phyloP scores from a whole-genome alignment of 164 flowering plant species.

The Warburgia ugandensis region DNA sequence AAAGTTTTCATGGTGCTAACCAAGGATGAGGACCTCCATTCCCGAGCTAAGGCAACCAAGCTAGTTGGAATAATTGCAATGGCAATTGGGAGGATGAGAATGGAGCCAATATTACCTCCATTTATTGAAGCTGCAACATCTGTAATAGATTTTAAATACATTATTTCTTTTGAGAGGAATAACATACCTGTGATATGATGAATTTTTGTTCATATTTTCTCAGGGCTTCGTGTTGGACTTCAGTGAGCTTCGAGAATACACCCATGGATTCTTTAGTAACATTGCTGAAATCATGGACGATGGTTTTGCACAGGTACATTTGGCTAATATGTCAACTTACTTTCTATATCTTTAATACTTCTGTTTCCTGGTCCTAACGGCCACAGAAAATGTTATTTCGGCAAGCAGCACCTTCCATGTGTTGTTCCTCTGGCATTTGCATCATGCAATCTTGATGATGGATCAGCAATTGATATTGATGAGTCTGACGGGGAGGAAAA shows the following conservation, averaged over 20 bases:
- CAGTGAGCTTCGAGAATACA: slow-evolving; percentile 95
- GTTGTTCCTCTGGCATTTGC: slow-evolving; percentile 86
- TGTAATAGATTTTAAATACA: too few relatives aligned
- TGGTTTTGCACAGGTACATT: slow-evolving; percentile 66
- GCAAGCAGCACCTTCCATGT: slow-evolving; percentile 80
- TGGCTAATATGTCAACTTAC: too few relatives aligned
- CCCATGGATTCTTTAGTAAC: slow-evolving; percentile 97
- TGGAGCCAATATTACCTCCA: slow-evolving; percentile 87
- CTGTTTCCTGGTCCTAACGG: too few relatives aligned
- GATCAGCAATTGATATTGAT: too few relatives aligned
- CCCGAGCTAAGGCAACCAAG: slow-evolving; percentile 97
- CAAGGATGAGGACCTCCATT: slow-evolving; percentile 81
- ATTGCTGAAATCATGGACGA: slow-evolving; percentile 84
- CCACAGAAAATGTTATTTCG: slow-evolving; percentile 19
- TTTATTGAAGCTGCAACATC: slow-evolving; percentile 92
- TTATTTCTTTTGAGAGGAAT: too few relatives aligned
- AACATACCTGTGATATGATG: too few relatives aligned
- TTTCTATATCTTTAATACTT: too few relatives aligned
- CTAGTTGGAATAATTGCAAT: slow-evolving; percentile 91
- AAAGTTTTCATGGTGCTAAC: slow-evolving; percentile 88
- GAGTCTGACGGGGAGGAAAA: too few relatives aligned
- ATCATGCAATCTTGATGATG: slow-evolving; percentile 97
- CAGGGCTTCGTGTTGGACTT: slow-evolving; percentile 91
- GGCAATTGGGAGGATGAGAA: slow-evolving; percentile 77
- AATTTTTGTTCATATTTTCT: slow-evolving; percentile 6